Base-by-base conservation (phyloP, 192 early-diverging fungal species). In the Phycomyces nitens region DNA sequence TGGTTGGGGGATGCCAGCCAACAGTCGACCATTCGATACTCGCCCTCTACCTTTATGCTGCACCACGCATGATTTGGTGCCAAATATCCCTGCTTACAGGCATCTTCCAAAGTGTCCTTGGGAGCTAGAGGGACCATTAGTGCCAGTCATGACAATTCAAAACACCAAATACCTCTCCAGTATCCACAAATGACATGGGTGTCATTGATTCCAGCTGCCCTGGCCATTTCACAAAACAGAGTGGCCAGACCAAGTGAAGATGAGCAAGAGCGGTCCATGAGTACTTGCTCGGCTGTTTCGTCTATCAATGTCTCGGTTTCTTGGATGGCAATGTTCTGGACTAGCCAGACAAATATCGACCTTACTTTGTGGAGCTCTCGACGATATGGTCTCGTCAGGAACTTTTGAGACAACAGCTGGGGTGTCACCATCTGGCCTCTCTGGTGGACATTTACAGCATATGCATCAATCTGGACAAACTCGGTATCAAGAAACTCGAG, bases 321-420 rank as follows among this genome's bases (percentile, higher is more conserved):
- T 23, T 34, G 29, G 29, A 34, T 34, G 3, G 29, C 29, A 63
- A 90, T 84, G 62, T 90, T 90, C 39, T 81, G 80, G 34, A 82
- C 81, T 8, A 90, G 77, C 88, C 88, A 90, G 6, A 78, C 72
- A 75, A 88, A 90, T 18, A 84, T 76, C 12, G 80, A 82, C 5
- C 88, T 80, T n/a, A 83, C 69, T 23, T 83, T 84, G 54, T 82
- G 80, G 0, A 85, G 52, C 1, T 82, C 79, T 14, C 73, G 78
- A 44, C 77, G 77, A 53, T 88, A 90, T 0, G 88, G 88, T 34
- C 88, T 80, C 3, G 80, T 80, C 11, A 90, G 70, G 50, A 84
- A 86, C 77, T 84, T 84, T 22, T 81, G 81, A 4, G 86, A 81
- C 29, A 90, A 60, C 0, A 82, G 52, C 11, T 84, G 82, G 18